These are phyloP conservation scores for Phenoliferia sp. DNA, from an alignment of 1,284 basidiomycete species.

Conservation along the genomic window DNA sequence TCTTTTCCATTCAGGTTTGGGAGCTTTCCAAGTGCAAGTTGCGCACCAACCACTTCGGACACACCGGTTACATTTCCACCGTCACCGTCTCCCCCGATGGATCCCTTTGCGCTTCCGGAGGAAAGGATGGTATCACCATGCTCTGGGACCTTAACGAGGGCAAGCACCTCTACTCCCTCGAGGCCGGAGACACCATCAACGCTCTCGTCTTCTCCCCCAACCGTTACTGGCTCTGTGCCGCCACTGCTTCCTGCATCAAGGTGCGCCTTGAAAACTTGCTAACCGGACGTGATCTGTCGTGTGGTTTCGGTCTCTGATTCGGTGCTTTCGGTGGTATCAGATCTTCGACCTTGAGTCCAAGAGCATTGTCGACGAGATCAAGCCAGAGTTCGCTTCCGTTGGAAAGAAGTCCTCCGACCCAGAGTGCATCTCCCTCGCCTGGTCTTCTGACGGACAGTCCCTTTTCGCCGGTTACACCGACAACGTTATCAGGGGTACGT, in stretches of 20 bases:
- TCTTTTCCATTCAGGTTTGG: constrained; percentile 69
- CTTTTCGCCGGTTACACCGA: constrained; percentile 69
- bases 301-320: too few species aligned
- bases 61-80: constrained; percentile 99
- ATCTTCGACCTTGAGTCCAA: constrained; percentile 49
- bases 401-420: constrained; percentile 77
- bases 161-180: constrained; percentile 99
- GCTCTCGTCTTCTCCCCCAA: constrained; percentile 99
- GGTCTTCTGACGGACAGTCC: constrained; percentile 97
- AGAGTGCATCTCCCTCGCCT: constrained; percentile 95
- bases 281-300: neutral
- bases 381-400: constrained; percentile 79
- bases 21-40: constrained; percentile 99
- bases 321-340: too few species aligned
- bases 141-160: constrained; percentile 99
- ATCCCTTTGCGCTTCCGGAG: constrained; percentile 97
- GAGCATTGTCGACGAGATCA: constrained; percentile 98
- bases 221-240: constrained; percentile 99
- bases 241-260: constrained; percentile 97
- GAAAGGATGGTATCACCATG: constrained; percentile 99
- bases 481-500: constrained; percentile 32
- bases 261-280: constrained; percentile 37
- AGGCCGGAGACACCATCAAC: constrained; percentile 98
- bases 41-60: constrained; percentile 99
- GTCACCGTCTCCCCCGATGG: constrained; percentile 98